Evolutionary conservation across 202 grass and related monocot species (phyloP).

Genomic region (Setaria italica): DNA sequence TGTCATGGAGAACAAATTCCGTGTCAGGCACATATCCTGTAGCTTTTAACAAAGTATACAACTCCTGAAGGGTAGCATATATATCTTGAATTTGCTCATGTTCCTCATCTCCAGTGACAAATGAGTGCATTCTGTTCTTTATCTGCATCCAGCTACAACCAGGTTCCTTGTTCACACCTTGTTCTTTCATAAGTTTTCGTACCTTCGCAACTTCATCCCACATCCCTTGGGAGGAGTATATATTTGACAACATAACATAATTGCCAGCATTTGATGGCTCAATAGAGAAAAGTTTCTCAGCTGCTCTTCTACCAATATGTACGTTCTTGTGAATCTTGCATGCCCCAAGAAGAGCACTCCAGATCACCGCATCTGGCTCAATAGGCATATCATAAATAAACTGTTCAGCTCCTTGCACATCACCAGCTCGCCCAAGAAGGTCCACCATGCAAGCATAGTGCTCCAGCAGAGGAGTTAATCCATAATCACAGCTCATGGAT

Average conservation of each 20-base stretch:
- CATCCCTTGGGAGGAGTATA: slow-evolving; percentile 74
- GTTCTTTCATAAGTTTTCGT: slow-evolving; percentile 66
- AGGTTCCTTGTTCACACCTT: slow-evolving; percentile 62
- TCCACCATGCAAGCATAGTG: slow-evolving; percentile 81
- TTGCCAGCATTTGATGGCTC: slow-evolving; percentile 70
- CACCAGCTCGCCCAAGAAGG: slow-evolving; percentile 69
- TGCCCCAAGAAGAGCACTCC: slow-evolving; percentile 75
- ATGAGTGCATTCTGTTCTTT: slow-evolving; percentile 66
- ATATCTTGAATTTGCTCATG: slow-evolving; percentile 59
- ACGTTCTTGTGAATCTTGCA: slow-evolving; percentile 72
- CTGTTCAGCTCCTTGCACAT: slow-evolving; percentile 64
- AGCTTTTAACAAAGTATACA: slow-evolving; percentile 59
- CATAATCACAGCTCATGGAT: slow-evolving; percentile 71
- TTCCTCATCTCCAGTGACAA: slow-evolving; percentile 68
- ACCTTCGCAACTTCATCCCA: slow-evolving; percentile 68
- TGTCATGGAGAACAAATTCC: slow-evolving; percentile 68
- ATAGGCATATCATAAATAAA: slow-evolving; percentile 80
- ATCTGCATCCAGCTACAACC: slow-evolving; percentile 75
- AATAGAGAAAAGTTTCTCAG: slow-evolving; percentile 58
- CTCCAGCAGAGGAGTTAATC: slow-evolving; percentile 61
- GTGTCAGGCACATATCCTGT: slow-evolving; percentile 70
- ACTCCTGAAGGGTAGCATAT: slow-evolving; percentile 52
- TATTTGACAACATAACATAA: slow-evolving; percentile 77
- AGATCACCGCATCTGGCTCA: slow-evolving; percentile 64
- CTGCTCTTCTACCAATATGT: slow-evolving; percentile 61